Evolutionary conservation across 257 asterid species (phyloP), one percentile per base, ranked within the genome.

Genomic region (Avicennia marina): DNA sequence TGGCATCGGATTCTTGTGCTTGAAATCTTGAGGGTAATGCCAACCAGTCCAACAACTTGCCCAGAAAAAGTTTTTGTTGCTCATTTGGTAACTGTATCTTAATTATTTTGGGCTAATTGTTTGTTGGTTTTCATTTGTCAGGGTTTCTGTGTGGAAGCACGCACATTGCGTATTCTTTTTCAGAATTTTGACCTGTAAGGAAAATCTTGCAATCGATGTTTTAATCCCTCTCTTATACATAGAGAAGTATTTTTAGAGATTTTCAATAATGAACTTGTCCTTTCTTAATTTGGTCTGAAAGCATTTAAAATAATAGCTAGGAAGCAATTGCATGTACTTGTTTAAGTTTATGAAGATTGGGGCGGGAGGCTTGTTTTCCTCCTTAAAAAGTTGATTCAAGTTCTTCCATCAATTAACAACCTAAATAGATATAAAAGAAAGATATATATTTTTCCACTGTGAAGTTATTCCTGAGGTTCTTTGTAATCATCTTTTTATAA

Each of bases 1-100:
- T 88, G 98, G 98, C 98, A 91, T 77, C 95, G 96, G 47, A 91
- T 91, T 75, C 98, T 91, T 36, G 98, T 91, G 67, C 97, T 91
- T 59, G 98, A 91, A 75, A 75, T 83, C 57, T 70, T 91, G 82
- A 91, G 98, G 95, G 98, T 91, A 83, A 75, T 56, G 68, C 50
- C 40, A 36, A 49, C 56, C 46, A 22, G 15, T 58, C 45, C 49
- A 50, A 22, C 24, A 33, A 36, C 59, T 64, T 50, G n/a, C n/a
- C n/a, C n/a, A 31, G 27, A 53, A 59, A 69, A 38, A 33, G 31
- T 50, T 58, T 43, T 41, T 60, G 53, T 53, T 58, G 27, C 53
- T 60, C 27, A 13, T 62, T 20, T 13, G 12, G 38, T 63, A 29
- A 51, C 26, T 33, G 53, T 58, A 50, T 59, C 64, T 49, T 34